phyloP scores from a whole-genome alignment of 805 yeast genomes.

The Saturnispora diversa region DNA sequence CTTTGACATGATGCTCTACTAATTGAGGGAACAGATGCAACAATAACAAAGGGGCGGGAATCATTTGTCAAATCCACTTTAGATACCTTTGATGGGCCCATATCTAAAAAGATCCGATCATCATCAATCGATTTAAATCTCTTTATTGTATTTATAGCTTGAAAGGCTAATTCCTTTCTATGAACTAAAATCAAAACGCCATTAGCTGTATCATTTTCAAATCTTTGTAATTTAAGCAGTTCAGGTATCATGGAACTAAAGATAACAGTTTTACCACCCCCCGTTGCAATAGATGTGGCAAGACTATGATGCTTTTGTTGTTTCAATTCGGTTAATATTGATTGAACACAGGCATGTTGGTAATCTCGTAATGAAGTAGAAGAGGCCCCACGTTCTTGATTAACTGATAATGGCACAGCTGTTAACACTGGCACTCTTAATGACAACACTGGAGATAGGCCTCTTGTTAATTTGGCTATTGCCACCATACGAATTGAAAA shows the following conservation, averaged over 20 bases:
- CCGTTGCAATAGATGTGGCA: conserved; percentile 85
- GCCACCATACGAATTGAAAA: too few species aligned
- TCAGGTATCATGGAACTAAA: conserved; percentile 50
- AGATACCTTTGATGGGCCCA: conserved; percentile 40
- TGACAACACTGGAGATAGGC: too few species aligned
- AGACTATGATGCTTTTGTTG: conserved; percentile 40
- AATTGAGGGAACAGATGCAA: conserved; percentile 72
- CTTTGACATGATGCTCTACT: conserved; percentile 33
- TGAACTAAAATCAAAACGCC: conserved; percentile 63
- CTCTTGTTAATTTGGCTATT: too few species aligned
- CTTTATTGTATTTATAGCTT: conserved; percentile 48
- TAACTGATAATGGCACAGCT: too few species aligned
- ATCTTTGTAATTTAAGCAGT: conserved; percentile 19
- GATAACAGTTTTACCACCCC: conserved; percentile 89
- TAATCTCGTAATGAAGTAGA: conserved; percentile 30
- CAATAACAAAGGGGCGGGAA: conserved; percentile 37
- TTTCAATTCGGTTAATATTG: conserved; percentile 38
- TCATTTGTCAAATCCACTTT: conserved; percentile 28
- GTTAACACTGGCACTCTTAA: too few species aligned
- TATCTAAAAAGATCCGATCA: conserved; percentile 40
- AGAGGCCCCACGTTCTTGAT: neutral
- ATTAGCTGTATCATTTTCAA: conserved; percentile 28
- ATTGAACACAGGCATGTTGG: conserved; percentile 61
- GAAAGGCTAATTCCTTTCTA: conserved; percentile 67
- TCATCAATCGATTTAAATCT: conserved; percentile 26